Evolutionary conservation across 2,329 filamentous ascomycete species (phyloP).

Genomic region (Fusarium stilboides): DNA sequence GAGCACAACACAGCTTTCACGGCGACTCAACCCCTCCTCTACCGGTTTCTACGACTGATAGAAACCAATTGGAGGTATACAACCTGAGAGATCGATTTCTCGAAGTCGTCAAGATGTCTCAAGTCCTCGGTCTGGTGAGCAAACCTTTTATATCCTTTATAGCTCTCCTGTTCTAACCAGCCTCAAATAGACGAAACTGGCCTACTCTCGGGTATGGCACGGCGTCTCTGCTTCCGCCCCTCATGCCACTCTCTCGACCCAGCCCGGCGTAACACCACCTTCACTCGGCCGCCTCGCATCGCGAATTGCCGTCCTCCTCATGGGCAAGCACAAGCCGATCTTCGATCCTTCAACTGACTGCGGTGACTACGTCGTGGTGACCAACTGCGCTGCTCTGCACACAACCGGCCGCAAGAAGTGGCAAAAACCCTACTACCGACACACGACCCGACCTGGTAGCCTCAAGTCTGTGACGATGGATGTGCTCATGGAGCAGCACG

Average conservation of each 20-base stretch:
- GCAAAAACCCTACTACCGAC: constrained; percentile 96
- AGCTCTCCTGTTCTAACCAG: constrained; percentile 30
- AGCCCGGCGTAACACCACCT: constrained; percentile 73
- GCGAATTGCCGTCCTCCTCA: constrained; percentile 87
- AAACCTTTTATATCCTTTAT: constrained; percentile 16
- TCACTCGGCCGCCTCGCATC: constrained; percentile 92
- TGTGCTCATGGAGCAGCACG: constrained; percentile 92
- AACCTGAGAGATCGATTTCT: constrained; percentile 41
- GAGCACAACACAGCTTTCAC: constrained; percentile 40
- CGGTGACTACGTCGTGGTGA: constrained; percentile 98
- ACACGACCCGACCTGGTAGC: constrained; percentile 90
- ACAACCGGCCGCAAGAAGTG: constrained; percentile 92
- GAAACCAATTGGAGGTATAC: constrained; percentile 27
- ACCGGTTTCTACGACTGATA: constrained; percentile 26
- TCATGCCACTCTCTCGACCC: constrained; percentile 73
- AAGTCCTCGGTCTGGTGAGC: constrained; percentile 81
- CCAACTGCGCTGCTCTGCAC: constrained; percentile 88
- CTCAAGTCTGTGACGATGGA: constrained; percentile 95
- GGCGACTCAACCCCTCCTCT: constrained; percentile 25
- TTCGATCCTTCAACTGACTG: constrained; percentile 98
- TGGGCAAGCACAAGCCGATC: constrained; percentile 99
- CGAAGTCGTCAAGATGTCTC: constrained; percentile 74
- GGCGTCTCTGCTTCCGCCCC: constrained; percentile 80
- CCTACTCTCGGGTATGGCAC: constrained; percentile 98
- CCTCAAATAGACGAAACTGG: constrained; percentile 83